Percentiles rank a stretch among this genome's conserved stretches.
Evolutionary conservation across 2,329 filamentous ascomycete genomes (phyloP).

Genomic region (Cercospora berteroae): DNA sequence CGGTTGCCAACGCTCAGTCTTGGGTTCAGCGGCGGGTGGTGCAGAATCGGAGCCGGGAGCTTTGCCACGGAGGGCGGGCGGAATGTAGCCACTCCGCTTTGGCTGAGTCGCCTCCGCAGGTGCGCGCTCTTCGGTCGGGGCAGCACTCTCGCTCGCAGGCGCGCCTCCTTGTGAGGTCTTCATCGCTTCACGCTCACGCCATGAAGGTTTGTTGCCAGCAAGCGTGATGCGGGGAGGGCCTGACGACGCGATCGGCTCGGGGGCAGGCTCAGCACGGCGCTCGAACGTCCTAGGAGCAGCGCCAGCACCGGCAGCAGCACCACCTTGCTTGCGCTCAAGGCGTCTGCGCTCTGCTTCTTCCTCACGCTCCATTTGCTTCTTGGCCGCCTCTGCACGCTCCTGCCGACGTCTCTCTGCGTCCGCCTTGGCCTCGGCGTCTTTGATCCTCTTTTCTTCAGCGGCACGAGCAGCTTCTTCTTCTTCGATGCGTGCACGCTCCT

Average conservation of each 20-base stretch:
- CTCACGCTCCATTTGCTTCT: conserved; percentile 57
- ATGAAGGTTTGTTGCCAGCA: conserved; percentile 57
- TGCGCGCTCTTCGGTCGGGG: conserved; percentile 33
- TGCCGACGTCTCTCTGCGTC: conserved; percentile 66
- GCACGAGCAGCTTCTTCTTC: conserved; percentile 78
- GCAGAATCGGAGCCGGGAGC: conserved; percentile 33
- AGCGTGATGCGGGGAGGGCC: conserved; percentile 63
- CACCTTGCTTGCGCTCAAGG: conserved; percentile 58
- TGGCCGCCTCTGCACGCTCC: conserved; percentile 38
- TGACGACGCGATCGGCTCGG: conserved; percentile 49
- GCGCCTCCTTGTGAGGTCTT: conserved; percentile 37
- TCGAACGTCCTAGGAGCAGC: conserved; percentile 30
- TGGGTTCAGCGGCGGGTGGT: conserved; percentile 29
- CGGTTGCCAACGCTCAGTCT: conserved; percentile 27
- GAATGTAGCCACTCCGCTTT: conserved; percentile 47
- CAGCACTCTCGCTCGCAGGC: conserved; percentile 30
- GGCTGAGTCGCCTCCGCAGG: conserved; percentile 42
- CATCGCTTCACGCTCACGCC: conserved; percentile 69
- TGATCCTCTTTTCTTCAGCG: conserved; percentile 71
- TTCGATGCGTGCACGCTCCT: conserved; percentile 76
- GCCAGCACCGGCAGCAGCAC: conserved; percentile 39
- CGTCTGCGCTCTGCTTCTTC: conserved; percentile 79
- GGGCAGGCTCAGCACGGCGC: conserved; percentile 28
- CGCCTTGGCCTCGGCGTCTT: conserved; percentile 59
- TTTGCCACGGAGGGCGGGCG: conserved; percentile 44